These are phyloP conservation scores for Podila epigama DNA, from an alignment of 192 early-diverging fungal species.

Conservation along the genomic window DNA sequence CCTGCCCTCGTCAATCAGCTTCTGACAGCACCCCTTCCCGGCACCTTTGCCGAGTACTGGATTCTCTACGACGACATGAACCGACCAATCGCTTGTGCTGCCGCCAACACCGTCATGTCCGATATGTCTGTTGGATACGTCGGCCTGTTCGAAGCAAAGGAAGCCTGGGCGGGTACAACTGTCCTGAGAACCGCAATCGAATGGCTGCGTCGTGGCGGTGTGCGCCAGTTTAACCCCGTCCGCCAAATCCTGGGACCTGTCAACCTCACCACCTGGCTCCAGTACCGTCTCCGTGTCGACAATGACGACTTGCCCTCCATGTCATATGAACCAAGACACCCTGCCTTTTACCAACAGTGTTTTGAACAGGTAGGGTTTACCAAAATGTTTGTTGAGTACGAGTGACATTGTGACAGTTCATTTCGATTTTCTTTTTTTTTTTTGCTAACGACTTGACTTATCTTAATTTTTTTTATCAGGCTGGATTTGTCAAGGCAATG, in stretches of 20 bases:
- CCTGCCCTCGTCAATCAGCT: constrained; percentile 24
- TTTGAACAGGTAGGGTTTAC: constrained; percentile 28
- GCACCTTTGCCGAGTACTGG: constrained; percentile 28
- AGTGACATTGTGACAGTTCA: too few species aligned
- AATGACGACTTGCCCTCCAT: constrained; percentile 13
- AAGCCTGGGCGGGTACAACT: constrained; percentile 15
- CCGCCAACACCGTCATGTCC: constrained; percentile 38
- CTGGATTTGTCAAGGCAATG: constrained; percentile 34
- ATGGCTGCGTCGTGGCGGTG: constrained; percentile 21
- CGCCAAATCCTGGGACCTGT: constrained; percentile 46
- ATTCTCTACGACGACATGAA: constrained; percentile 34
- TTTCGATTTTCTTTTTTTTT: neutral
- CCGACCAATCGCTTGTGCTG: constrained; percentile 32
- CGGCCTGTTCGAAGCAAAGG: constrained; percentile 40
- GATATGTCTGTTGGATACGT: constrained; percentile 33
- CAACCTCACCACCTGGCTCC: constrained; percentile 45
- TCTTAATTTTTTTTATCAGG: neutral
- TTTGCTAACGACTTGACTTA: neutral
- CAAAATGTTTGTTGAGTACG: neutral
- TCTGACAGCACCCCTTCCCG: constrained; percentile 2
- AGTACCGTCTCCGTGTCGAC: constrained; percentile 40
- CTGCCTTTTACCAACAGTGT: constrained; percentile 31
- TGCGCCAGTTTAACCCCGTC: constrained; percentile 33
- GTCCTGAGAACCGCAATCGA: constrained; percentile 32
- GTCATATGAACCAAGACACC: constrained; percentile 42